Evolutionary conservation across 805 yeast species (phyloP).

Genomic region (Candida morakotiae): DNA sequence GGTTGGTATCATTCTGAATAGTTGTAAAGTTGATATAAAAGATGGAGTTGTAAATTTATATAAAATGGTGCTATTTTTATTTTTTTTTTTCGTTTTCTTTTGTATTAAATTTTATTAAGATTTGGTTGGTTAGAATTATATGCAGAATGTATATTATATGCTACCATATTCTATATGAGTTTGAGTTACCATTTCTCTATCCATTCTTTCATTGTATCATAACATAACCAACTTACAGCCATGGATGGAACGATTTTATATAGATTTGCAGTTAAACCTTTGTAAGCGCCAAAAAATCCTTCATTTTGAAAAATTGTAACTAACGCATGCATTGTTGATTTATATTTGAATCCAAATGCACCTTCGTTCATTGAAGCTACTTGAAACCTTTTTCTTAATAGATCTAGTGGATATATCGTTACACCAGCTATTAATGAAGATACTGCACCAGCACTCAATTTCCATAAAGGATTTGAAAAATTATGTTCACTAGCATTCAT

Average conservation of each 20-base stretch:
- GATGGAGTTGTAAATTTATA: neutral
- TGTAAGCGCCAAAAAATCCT: constrained; percentile 69
- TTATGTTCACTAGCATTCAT: constrained; percentile 32
- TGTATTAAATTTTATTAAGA: neutral
- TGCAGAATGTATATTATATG: constrained; percentile 2
- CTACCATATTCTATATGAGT: neutral
- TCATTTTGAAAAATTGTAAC: constrained; percentile 64
- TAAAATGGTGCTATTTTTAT: constrained; percentile 3
- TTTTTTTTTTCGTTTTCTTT: neutral
- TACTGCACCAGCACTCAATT: constrained; percentile 74
- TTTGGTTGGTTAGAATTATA: constrained; percentile 5
- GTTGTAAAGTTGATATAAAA: neutral
- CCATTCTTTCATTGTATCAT: constrained; percentile 60
- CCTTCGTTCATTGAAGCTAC: constrained; percentile 78
- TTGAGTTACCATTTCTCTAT: constrained; percentile 25
- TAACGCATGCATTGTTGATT: constrained; percentile 73
- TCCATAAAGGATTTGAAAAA: constrained; percentile 47
- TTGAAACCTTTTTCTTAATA: constrained; percentile 85
- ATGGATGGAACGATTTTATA: constrained; percentile 91
- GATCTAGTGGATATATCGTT: constrained; percentile 85
- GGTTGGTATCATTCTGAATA: constrained; percentile 34
- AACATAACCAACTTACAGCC: constrained; percentile 92
- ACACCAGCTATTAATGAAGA: constrained; percentile 91
- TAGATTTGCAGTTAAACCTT: constrained; percentile 73
- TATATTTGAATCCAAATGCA: constrained; percentile 78